Base-by-base conservation (phyloP, 148 eudicot genomes). In the Limonium bicolor region DNA sequence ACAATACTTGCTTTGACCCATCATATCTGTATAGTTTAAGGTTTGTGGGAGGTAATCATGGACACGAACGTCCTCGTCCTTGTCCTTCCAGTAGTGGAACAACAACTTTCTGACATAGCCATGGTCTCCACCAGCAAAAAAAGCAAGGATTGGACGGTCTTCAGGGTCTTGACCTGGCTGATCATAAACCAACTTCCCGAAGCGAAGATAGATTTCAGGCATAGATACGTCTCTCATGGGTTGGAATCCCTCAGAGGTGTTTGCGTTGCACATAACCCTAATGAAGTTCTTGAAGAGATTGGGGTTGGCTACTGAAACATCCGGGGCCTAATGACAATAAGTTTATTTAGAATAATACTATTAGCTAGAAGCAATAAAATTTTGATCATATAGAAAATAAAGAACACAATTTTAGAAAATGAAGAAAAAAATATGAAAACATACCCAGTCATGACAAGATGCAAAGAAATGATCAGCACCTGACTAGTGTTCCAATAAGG, bases 391-490 rank as follows among this genome's bases (percentile, higher is more conserved):
- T 29, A 29, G 2, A 7, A 29, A 29, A 7, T 7, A 29, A 7
- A 29, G 7, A n/a, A 29, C 34, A 30, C 7, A 17, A 19, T 14
- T 8, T 27, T 2, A 34, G 12, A 36, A 16, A 44, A 2, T 9
- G 3, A 29, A 2, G 33, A n/a, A n/a, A 29, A 29, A n/a, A n/a
- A 5, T 0, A 2, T 1, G 23, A 16, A 18, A 14, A 51, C 58
- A 0, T 49, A 72, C 73, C 78, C 78, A 72, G 42, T 68, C 78
- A 54, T 72, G 78, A 26, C 78, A 72, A 20, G 78, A 68, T 36
- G 61, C 44, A 61, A 67, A 50, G 51, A 72, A 72, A 64, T 72
- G 78, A 20, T 72, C 74, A 27, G 67, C 74, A 3, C 78, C 70
- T 2, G 11, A 18, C 53, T 72, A 7, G 64, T 11, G 28, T 68